Base-by-base conservation (phyloP, 495 filamentous ascomycete species). In the Daldinia caldariorum region DNA sequence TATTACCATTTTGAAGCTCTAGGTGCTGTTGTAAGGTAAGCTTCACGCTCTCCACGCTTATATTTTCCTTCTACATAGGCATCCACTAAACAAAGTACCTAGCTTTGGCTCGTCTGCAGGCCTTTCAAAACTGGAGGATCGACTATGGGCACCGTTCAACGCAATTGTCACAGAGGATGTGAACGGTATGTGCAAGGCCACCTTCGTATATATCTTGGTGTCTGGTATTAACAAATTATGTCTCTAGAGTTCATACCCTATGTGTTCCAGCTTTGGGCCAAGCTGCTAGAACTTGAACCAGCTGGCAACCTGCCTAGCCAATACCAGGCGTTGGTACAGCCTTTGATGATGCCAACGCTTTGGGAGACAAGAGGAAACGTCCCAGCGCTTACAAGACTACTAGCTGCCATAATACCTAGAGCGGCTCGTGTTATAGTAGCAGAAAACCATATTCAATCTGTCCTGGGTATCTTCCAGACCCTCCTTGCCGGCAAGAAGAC, bases 1-100 rank as follows among this genome's bases (percentile, higher is more conserved):
- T 97, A 99, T 80, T 99, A 93, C 79, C 93, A 96, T 76, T 99
- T 99, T 63, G 96, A 99, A 79, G 90, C 91, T 1, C 78, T 98
- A 50, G 96, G 95, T n/a, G 94, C 95, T n/a, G 86, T 99, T 51
- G 93, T 98, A 62, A 85, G 90, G 87, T 93, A 77, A 68, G 75
- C 66, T 37, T 31, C 9, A 9, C 45, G 3, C 22, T 14, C 26
- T 37, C 26, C 9, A 9, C 45, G 3, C 22, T 14, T 20, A 4
- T 35, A 16, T 12, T 50, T 4, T 12, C 32, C 32, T 0, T 4
- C 29, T 51, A 20, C n/a, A n/a, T 6, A 13, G 67, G 16, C 45
- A 57, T 39, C 61, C 9, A 67, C 77, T 69, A 75, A 73, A 26
- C 12, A 6, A 69, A 91, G 26, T 26, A 26, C 26, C 66, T 94